Evolutionary conservation across 192 early-diverging fungal species (phyloP), one percentile per base, ranked within the genome.

Genomic region (Backusella australiensis): DNA sequence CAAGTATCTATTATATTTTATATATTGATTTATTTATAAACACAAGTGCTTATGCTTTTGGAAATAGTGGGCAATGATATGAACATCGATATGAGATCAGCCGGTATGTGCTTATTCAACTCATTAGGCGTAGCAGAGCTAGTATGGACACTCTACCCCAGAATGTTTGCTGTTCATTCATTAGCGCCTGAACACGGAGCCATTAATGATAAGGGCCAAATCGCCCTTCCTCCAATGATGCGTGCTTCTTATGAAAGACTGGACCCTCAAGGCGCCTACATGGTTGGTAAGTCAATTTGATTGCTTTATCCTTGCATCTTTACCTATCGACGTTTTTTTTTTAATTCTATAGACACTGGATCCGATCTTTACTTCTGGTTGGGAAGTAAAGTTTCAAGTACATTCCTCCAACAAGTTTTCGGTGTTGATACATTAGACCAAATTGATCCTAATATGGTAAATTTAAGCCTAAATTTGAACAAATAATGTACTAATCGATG

Each of bases 361-460:
- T 88, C 91, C 39, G 79, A 85, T 65, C 78, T 98, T 83, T 89
- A 87, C 69, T 80, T 98, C 19, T 99, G 96, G 96, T 72, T 99
- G 6, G 98, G 98, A 7, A 85, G 89, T 6, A 87, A 95, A 67
- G 72, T 91, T 12, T 67, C 92, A 14, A 38, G 83, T 2, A 77
- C 84, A 35, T 89, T 93, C 49, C 72, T 99, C 39, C 82, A 85
- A 66, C 87, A 90, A 35, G 83, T 95, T 21, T 95, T 99, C 87
- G 96, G 94, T 11, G 93, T 93, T 2, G 74, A 88, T 1, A 70
- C 86, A 15, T 75, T 96, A 34, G 94, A 96, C 39, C 81, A 88
- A 21, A 80, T 99, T 63, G 92, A 96, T 76, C 69, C 88, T 4
- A 88, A 78, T 67, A 75, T 92, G 91, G 94, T 95, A 87, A 77